Conservation (phyloP, 208 protist genomes). For the Acanthamoeba castellanii region DNA sequence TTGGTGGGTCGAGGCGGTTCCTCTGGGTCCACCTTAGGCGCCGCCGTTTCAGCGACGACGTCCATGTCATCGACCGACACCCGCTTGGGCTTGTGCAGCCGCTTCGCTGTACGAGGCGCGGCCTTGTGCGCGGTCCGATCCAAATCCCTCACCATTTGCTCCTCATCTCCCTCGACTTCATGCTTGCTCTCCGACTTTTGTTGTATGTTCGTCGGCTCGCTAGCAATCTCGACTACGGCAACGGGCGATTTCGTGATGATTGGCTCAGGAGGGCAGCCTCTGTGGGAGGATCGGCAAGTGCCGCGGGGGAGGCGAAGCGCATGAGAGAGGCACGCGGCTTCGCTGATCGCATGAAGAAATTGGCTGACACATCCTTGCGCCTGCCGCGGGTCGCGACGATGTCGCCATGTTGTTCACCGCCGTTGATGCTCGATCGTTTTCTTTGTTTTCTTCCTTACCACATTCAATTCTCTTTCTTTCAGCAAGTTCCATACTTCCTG, state of each 20-base stretch:
- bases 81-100: too few species aligned
- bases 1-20: neutral
- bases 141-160: neutral
- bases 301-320: neutral
- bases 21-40: neutral
- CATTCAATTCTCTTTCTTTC: neutral
- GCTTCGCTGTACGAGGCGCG: too few species aligned
- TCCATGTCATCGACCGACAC: neutral
- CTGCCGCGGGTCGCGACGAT: neutral
- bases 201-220: too few species aligned
- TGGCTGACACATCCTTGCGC: neutral
- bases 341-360: neutral
- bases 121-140: neutral
- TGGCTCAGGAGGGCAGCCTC: neutral
- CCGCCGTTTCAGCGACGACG: neutral
- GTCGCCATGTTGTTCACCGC: neutral
- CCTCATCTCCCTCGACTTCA: neutral
- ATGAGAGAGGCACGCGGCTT: neutral
- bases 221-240: too few species aligned
- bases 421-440: neutral
- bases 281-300: neutral
- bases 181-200: neutral
- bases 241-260: too few species aligned
- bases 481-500: neutral
- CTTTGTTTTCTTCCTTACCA: neutral